Conservation (phyloP, 768 basidiomycete genomes). For the Neoboletus brunneissimus region DNA sequence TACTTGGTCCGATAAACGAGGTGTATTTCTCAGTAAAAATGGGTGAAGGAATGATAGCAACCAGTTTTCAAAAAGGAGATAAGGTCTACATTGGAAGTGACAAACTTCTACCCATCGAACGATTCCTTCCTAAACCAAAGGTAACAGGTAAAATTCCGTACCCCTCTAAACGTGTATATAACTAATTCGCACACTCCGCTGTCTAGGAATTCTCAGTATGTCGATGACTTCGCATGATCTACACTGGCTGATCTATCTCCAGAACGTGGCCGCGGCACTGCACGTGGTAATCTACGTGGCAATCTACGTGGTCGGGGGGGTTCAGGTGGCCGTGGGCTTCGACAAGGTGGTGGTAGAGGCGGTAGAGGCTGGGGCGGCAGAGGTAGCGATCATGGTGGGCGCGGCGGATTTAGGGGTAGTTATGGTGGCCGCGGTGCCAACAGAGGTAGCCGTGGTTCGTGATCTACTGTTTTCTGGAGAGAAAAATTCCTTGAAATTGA, state of each 20-base stretch:
- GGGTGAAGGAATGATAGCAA: slow-evolving; percentile 92
- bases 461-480: slow-evolving; percentile 9
- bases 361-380: slow-evolving; percentile 39
- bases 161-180: slow-evolving; percentile 5
- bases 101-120: slow-evolving; percentile 92
- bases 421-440: slow-evolving; percentile 41
- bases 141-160: slow-evolving; percentile 55
- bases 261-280: slow-evolving; percentile 47
- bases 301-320: slow-evolving; percentile 27
- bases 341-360: slow-evolving; percentile 39
- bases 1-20: slow-evolving; percentile 98
- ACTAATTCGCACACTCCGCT: background rate
- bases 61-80: slow-evolving; percentile 95
- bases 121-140: slow-evolving; percentile 97
- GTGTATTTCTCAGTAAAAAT: slow-evolving; percentile 98
- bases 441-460: slow-evolving; percentile 52
- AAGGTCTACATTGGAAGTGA: slow-evolving; percentile 98
- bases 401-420: slow-evolving; percentile 48
- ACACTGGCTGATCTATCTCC: slow-evolving; percentile 32
- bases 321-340: slow-evolving; percentile 31
- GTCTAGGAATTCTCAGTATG: slow-evolving; percentile 30
- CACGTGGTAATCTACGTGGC: slow-evolving; percentile 23
- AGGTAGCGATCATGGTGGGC: slow-evolving; percentile 39
- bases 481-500: background rate
- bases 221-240: background rate